These are phyloP conservation scores for Phytophthora pisi DNA, from an alignment of 352 stramenopile genomes.

Conservation along the genomic window DNA sequence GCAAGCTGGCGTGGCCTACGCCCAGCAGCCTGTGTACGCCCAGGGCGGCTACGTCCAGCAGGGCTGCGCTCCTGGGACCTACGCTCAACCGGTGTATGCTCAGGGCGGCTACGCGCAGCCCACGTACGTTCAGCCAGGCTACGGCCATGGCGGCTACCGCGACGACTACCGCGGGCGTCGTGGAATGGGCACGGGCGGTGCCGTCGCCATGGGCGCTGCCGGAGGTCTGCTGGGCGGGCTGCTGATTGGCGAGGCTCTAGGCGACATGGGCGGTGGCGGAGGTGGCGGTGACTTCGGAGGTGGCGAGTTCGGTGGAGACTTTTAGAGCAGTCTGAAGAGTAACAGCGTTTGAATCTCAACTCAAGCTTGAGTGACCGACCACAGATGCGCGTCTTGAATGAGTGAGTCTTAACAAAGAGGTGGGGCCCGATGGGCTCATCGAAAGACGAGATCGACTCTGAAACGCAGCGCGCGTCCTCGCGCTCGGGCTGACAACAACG, in stretches of 20 bases:
- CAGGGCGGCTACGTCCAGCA: constrained; percentile 42
- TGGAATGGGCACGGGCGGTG: constrained; percentile 44
- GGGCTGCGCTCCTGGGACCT: constrained; percentile 38
- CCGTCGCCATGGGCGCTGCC: constrained; percentile 45
- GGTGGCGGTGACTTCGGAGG: constrained; percentile 26
- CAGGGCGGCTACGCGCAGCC: constrained; percentile 42
- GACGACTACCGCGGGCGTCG: constrained; percentile 33
- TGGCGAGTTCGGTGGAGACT: constrained; percentile 44
- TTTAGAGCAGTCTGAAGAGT: constrained; percentile 23
- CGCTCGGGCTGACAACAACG: no score
- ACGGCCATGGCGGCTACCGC: constrained; percentile 28
- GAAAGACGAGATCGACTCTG: neutral
- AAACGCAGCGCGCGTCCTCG: neutral
- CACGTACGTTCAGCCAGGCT: constrained; percentile 38
- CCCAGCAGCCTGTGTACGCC: constrained; percentile 43
- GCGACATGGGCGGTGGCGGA: constrained; percentile 38
- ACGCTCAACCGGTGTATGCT: constrained; percentile 43
- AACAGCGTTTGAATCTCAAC: neutral
- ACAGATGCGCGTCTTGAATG: no score
- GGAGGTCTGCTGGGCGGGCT: constrained; percentile 46
- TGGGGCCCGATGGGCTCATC: neutral
- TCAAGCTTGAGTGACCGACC: no score
- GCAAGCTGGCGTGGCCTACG: constrained; percentile 13
- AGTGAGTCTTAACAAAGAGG: no score
- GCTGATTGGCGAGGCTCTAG: constrained; percentile 43